Percentiles rank a stretch among this genome's conserved stretches.
Conservation (phyloP, 163 green algal species). For the Chlamydomonas reinhardtii region DNA sequence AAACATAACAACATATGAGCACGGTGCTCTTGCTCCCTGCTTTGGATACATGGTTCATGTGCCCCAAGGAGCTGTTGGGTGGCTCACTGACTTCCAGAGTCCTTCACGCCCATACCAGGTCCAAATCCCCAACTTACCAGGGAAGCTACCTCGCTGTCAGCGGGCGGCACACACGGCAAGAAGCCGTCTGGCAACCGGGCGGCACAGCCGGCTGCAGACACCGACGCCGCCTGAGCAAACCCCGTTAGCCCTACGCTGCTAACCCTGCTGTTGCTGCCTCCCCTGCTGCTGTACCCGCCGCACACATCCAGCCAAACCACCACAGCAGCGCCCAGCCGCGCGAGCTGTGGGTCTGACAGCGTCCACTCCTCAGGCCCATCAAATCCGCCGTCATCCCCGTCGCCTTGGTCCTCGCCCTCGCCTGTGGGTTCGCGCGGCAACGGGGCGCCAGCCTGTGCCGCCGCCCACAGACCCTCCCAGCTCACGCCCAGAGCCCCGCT, state of each 20-base stretch:
- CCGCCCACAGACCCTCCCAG: constrained; percentile 2
- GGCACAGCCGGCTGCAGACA: not conserved
- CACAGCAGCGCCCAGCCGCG: not conserved
- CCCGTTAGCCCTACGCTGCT: not conserved
- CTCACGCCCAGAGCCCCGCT: not conserved
- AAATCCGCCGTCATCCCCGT: not conserved
- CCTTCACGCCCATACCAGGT: no score
- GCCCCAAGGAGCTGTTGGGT: no score
- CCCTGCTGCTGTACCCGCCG: not conserved
- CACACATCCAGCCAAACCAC: not conserved
- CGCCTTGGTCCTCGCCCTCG: not conserved
- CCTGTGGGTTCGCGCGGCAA: not conserved
- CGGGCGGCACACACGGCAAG: not conserved
- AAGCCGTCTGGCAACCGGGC: not conserved
- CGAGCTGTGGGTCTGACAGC: not conserved
- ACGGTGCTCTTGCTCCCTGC: no score
- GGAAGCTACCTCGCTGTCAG: not conserved
- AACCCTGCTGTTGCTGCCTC: not conserved
- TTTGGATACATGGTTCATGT: no score
- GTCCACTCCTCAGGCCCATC: not conserved
- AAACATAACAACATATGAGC: no score
- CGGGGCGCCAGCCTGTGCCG: not conserved
- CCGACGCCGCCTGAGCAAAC: no score
- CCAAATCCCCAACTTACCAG: not conserved
- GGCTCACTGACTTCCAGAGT: no score